Percentiles rank a stretch among this genome's conserved stretches.
phyloP scores from a whole-genome alignment of 306 rosid genomes.

The Pyrus bretschneideri region DNA sequence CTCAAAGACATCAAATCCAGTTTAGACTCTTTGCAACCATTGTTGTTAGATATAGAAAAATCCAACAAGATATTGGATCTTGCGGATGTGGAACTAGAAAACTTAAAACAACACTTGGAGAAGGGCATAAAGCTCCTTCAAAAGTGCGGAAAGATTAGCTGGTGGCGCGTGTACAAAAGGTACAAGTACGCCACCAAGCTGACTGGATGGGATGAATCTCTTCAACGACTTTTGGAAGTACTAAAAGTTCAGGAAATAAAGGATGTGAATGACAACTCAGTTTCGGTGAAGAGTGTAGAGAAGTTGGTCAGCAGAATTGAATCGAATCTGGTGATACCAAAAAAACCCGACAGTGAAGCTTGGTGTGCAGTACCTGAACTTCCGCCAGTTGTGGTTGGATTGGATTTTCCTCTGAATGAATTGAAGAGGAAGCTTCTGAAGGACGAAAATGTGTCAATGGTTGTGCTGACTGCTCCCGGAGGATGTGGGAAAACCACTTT shows the following conservation, averaged over 20 bases:
- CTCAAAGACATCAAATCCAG: neutral
- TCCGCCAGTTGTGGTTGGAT: slow-evolving; percentile 32
- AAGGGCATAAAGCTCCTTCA: neutral
- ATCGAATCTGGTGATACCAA: neutral
- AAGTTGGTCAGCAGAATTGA: neutral
- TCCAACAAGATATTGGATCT: neutral
- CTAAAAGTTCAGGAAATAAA: slow-evolving; percentile 16
- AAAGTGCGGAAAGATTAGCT: neutral
- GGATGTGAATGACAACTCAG: slow-evolving; percentile 4
- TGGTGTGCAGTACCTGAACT: slow-evolving; percentile 28
- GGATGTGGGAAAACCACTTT: slow-evolving; percentile 55
- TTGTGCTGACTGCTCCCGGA: slow-evolving; percentile 35
- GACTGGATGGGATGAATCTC: slow-evolving; percentile 13
- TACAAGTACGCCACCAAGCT: slow-evolving; percentile 19
- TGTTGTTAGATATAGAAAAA: slow-evolving; percentile 1
- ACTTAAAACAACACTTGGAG: neutral
- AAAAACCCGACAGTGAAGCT: neutral
- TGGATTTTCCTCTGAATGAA: slow-evolving; percentile 36
- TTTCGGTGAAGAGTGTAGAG: neutral
- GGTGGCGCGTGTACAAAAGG: neutral
- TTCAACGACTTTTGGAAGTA: slow-evolving; percentile 1
- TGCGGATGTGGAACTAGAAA: neutral
- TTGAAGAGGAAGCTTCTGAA: slow-evolving; percentile 36
- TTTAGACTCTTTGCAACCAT: neutral
- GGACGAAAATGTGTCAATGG: slow-evolving; percentile 13